Conservation (phyloP, 108 stramenopile genomes). For the Cylindrotheca fusiformis region DNA sequence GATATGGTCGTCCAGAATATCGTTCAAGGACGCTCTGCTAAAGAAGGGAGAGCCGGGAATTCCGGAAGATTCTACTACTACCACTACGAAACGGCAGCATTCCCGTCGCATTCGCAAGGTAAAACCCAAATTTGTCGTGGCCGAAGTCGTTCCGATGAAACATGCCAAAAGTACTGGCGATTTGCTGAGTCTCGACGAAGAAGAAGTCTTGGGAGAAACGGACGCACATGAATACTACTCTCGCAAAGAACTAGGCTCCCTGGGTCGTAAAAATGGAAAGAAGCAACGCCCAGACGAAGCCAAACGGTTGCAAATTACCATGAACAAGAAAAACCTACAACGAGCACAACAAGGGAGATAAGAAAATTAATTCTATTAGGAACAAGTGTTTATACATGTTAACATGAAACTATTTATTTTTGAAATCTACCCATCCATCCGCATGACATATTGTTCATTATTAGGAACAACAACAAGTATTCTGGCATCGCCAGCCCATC, state of each 20-base stretch:
- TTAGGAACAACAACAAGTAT: no score
- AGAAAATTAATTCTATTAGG: no score
- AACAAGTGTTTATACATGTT: no score
- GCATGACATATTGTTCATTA: no score
- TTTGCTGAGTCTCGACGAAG: constrained; percentile 31
- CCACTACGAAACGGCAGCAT: not conserved
- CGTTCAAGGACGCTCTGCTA: constrained; percentile 32
- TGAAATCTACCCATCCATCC: no score
- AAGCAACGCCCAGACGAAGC: constrained; percentile 78
- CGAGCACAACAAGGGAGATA: constrained; percentile 35
- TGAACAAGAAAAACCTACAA: constrained; percentile 76
- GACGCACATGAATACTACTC: constrained; percentile 76
- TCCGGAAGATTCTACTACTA: not conserved
- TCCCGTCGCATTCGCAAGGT: constrained; percentile 1
- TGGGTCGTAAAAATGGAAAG: constrained; percentile 52
- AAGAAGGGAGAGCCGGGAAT: constrained; percentile 2
- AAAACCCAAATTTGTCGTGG: constrained; percentile 40
- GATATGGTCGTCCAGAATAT: constrained; percentile 10
- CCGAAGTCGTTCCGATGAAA: constrained; percentile 15
- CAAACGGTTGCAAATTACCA: constrained; percentile 74
- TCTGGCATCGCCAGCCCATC: no score
- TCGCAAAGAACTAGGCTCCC: constrained; percentile 61
- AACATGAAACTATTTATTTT: no score
- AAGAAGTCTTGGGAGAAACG: constrained; percentile 61
- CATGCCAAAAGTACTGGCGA: constrained; percentile 47